Conservation (phyloP, 2,329 filamentous ascomycete genomes). For the Penicillium italicum region DNA sequence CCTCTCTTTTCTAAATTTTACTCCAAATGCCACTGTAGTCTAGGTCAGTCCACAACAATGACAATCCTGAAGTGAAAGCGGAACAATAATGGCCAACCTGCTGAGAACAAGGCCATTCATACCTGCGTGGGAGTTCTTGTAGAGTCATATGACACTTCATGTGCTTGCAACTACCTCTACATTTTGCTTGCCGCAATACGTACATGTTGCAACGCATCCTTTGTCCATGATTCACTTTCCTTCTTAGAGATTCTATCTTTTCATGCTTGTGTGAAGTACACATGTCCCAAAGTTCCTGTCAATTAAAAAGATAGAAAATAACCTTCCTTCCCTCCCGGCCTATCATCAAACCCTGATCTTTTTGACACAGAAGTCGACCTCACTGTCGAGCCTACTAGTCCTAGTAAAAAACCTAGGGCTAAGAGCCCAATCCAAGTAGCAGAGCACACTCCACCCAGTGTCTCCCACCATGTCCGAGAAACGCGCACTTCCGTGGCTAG, state of each 20-base stretch:
- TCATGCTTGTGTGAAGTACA: background rate
- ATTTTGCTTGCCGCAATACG: background rate
- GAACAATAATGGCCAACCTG: background rate
- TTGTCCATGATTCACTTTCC: background rate
- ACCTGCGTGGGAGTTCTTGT: background rate
- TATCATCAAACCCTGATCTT: background rate
- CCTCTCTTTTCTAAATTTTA: background rate
- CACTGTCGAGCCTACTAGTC: no score
- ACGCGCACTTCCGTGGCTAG: background rate
- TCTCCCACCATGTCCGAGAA: background rate
- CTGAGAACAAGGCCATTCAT: background rate
- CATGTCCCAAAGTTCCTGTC: background rate
- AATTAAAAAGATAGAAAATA: background rate
- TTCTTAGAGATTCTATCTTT: background rate
- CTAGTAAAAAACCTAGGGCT: background rate
- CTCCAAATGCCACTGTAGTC: background rate
- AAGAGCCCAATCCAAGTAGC: background rate
- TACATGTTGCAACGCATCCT: background rate
- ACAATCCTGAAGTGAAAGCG: background rate
- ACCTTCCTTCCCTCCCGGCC: background rate
- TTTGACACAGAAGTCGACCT: background rate
- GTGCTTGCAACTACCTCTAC: rapidly evolving
- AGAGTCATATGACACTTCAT: background rate
- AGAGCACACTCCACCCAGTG: background rate
- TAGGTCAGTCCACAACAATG: background rate